A percentile compares a stretch with the other conserved stretches of the same genome.
These are phyloP conservation scores for Moesziomyces aphidis DNA, from an alignment of 1,284 basidiomycete species.

Conservation along the genomic window DNA sequence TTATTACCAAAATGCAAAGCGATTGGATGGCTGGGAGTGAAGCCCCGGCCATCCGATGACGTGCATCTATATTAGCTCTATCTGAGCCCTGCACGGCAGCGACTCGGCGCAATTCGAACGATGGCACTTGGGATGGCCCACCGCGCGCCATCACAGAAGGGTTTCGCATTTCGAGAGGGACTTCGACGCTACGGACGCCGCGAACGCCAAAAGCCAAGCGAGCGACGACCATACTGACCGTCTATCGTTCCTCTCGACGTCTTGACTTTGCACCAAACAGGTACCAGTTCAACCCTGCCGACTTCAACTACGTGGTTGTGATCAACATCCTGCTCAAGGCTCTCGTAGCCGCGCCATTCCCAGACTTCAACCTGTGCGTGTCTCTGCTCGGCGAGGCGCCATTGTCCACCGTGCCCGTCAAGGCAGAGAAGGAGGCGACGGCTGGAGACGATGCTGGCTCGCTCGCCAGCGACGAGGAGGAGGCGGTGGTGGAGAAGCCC, in stretches of 20 bases:
- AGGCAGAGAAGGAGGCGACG: slow-evolving; percentile 44
- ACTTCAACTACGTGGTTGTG: slow-evolving; percentile 91
- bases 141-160: neutral
- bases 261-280: slow-evolving; percentile 70
- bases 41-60: slow-evolving; percentile 53
- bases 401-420: slow-evolving; percentile 34
- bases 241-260: neutral
- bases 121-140: too few species aligned
- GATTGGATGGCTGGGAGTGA: slow-evolving; percentile 55
- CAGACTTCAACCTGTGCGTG: slow-evolving; percentile 91
- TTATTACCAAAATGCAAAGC: slow-evolving; percentile 44
- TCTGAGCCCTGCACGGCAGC: slow-evolving; percentile 45
- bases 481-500: slow-evolving; percentile 31
- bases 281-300: slow-evolving; percentile 94
- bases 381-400: slow-evolving; percentile 81
- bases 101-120: neutral
- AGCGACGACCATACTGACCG: slow-evolving; percentile 8
- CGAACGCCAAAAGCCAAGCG: neutral
- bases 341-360: slow-evolving; percentile 81
- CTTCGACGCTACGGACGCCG: slow-evolving; percentile 11
- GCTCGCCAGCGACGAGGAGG: slow-evolving; percentile 40
- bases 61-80: slow-evolving; percentile 67
- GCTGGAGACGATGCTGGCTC: slow-evolving; percentile 32
- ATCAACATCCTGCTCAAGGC: slow-evolving; percentile 95
- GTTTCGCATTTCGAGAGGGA: neutral